phyloP scores from a whole-genome alignment of 768 basidiomycete genomes.

The Tulasnella sp. region DNA sequence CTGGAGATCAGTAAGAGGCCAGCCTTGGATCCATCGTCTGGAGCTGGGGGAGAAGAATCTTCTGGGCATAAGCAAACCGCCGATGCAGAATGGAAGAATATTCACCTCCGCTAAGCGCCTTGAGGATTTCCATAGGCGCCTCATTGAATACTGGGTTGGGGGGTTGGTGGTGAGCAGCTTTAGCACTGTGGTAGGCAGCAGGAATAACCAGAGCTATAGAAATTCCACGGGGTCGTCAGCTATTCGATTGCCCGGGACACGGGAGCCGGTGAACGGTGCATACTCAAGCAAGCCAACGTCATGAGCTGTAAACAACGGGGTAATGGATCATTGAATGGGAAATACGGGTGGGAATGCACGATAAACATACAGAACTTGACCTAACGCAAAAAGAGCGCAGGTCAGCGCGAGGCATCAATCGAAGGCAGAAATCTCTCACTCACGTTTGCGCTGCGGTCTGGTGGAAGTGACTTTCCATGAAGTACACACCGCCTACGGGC shows the following conservation, averaged over 20 bases:
- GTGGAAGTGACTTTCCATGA: slow-evolving; percentile 59
- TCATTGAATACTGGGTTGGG: background rate
- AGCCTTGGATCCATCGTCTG: background rate
- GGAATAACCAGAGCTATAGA: slow-evolving; percentile 67
- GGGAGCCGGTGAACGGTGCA: slow-evolving; percentile 22
- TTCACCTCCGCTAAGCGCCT: background rate
- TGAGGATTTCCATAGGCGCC: background rate
- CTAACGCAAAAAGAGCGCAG: slow-evolving; percentile 20
- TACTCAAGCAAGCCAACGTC: slow-evolving; percentile 78
- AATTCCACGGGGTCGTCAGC: slow-evolving; percentile 13
- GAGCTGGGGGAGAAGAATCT: background rate
- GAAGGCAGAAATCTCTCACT: slow-evolving; percentile 24
- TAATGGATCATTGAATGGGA: slow-evolving; percentile 3
- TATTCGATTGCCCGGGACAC: background rate
- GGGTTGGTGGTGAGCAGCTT: slow-evolving; percentile 7
- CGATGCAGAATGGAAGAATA: background rate
- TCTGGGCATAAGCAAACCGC: background rate
- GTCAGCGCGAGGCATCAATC: slow-evolving; percentile 13
- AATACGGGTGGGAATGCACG: slow-evolving; percentile 10
- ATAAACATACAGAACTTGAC: slow-evolving; percentile 29
- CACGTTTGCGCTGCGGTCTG: slow-evolving; percentile 80
- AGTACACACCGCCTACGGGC: slow-evolving; percentile 47
- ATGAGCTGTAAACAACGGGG: slow-evolving; percentile 41
- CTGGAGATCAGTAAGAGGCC: slow-evolving; percentile 16
- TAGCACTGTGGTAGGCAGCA: slow-evolving; percentile 54